phyloP scores from a whole-genome alignment of 176 grass and related monocot species.

The Pontederia paniculata region DNA sequence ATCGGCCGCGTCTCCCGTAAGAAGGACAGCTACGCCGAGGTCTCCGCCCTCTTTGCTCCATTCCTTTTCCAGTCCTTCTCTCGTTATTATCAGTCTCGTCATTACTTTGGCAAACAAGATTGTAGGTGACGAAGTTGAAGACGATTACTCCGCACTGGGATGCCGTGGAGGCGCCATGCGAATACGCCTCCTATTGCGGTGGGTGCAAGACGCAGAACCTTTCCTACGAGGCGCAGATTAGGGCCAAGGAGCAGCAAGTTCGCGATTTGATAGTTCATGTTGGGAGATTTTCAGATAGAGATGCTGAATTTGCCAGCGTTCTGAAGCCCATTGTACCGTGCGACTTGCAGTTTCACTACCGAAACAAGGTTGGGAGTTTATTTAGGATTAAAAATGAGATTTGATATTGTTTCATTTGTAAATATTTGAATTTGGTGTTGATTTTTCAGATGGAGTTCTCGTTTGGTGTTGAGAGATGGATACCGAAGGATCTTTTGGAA shows the following conservation, averaged over 20 bases:
- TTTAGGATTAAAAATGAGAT: not conserved
- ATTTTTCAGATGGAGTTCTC: constrained; percentile 92
- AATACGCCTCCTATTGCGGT: constrained; percentile 60
- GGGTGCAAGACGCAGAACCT: constrained; percentile 92
- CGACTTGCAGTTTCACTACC: constrained; percentile 70
- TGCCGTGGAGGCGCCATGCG: constrained; percentile 57
- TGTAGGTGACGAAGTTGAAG: constrained; percentile 62
- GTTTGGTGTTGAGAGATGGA: constrained; percentile 77
- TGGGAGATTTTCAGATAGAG: constrained; percentile 45
- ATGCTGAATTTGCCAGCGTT: constrained; percentile 26
- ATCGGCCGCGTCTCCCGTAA: constrained; percentile 60
- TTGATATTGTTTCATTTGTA: constrained; percentile 26
- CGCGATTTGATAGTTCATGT: constrained; percentile 70
- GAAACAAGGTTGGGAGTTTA: constrained; percentile 64
- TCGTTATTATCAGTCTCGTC: not conserved
- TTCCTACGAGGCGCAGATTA: constrained; percentile 58
- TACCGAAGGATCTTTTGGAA: constrained; percentile 37
- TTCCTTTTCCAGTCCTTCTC: not conserved
- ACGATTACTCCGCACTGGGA: constrained; percentile 62
- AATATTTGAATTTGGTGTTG: constrained; percentile 13
- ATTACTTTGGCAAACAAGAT: constrained; percentile 6
- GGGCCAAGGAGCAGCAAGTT: constrained; percentile 65
- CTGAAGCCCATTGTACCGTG: constrained; percentile 76
- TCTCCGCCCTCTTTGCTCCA: not conserved
- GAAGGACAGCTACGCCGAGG: constrained; percentile 31